These are phyloP conservation scores for Botrytis elliptica DNA, from an alignment of 2,329 filamentous ascomycete genomes.

Conservation along the genomic window DNA sequence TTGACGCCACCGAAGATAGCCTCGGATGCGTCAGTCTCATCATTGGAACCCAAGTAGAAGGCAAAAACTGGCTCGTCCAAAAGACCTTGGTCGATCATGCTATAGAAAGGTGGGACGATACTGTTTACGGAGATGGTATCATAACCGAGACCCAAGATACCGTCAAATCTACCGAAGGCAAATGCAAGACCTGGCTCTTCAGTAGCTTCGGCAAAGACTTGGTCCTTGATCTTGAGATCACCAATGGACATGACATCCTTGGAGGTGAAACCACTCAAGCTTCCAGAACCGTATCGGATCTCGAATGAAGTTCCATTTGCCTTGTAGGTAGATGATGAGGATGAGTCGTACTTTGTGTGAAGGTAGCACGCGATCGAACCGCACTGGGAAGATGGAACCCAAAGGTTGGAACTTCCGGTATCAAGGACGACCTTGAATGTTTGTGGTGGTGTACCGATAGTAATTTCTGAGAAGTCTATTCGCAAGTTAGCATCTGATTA, in stretches of 20 bases:
- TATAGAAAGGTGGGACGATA: constrained; percentile 95
- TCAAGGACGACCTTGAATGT: constrained; percentile 98
- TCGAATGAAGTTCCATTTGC: constrained; percentile 89
- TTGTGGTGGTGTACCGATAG: constrained; percentile 87
- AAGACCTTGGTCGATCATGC: constrained; percentile 85
- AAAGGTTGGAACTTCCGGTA: constrained; percentile 97
- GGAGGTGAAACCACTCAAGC: constrained; percentile 89
- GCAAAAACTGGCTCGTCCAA: constrained; percentile 92
- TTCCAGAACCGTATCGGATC: constrained; percentile 94
- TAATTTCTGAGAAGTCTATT: constrained; percentile 93
- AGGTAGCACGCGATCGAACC: constrained; percentile 97
- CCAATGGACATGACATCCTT: constrained; percentile 84
- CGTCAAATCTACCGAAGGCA: constrained; percentile 95
- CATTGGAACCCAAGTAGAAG: constrained; percentile 82
- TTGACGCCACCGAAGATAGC: constrained; percentile 88
- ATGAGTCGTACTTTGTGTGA: constrained; percentile 94
- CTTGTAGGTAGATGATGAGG: constrained; percentile 85
- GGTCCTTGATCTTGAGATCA: constrained; percentile 81
- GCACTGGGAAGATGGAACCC: constrained; percentile 90
- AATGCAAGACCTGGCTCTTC: constrained; percentile 95
- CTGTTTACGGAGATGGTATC: constrained; percentile 96
- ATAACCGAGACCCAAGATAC: constrained; percentile 91
- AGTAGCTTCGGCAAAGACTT: constrained; percentile 96
- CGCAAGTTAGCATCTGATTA: constrained; percentile 23
- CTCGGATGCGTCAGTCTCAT: constrained; percentile 73